These are phyloP conservation scores for Cystofilobasidium capitatum DNA, from an alignment of 768 basidiomycete species.

Conservation along the genomic window DNA sequence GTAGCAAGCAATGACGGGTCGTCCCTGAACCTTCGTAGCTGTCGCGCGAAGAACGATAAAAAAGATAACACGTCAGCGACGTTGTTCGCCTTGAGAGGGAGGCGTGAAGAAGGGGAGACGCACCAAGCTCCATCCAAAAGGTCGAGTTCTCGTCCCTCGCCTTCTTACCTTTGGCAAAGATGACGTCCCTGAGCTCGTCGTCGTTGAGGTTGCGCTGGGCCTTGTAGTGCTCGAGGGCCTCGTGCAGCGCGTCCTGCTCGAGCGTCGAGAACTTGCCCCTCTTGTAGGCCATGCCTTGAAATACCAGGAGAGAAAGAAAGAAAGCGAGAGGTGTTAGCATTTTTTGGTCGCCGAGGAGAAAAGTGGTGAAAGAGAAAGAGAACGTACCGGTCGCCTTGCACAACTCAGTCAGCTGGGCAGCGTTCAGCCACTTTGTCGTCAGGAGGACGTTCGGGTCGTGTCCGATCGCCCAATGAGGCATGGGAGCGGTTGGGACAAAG, in stretches of 20 bases:
- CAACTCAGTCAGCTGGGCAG: constrained; percentile 14
- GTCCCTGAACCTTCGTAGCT: constrained; percentile 63
- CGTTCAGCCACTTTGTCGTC: constrained; percentile 12
- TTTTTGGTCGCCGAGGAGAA: not conserved
- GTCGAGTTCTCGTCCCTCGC: constrained; percentile 53
- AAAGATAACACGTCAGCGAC: not conserved
- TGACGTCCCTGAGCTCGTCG: constrained; percentile 53
- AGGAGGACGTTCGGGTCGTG: constrained; percentile 3
- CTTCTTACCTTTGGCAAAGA: constrained; percentile 52
- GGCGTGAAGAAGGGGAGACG: not conserved
- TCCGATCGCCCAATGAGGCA: not conserved
- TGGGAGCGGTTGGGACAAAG: not conserved
- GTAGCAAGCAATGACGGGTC: constrained; percentile 74
- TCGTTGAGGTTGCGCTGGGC: constrained; percentile 42
- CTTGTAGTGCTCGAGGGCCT: constrained; percentile 52
- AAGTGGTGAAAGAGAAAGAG: not conserved
- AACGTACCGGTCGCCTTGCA: constrained; percentile 8
- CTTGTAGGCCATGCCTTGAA: constrained; percentile 79
- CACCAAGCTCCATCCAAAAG: constrained; percentile 77
- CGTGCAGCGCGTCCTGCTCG: constrained; percentile 57
- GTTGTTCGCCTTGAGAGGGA: constrained; percentile 15
- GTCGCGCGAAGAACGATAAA: constrained; percentile 6
- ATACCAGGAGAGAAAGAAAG: not conserved
- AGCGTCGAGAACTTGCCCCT: constrained; percentile 78
- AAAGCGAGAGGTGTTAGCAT: not conserved